These are phyloP conservation scores for Westerdykella aurantiaca DNA, from an alignment of 2,329 filamentous ascomycete species.

Conservation along the genomic window DNA sequence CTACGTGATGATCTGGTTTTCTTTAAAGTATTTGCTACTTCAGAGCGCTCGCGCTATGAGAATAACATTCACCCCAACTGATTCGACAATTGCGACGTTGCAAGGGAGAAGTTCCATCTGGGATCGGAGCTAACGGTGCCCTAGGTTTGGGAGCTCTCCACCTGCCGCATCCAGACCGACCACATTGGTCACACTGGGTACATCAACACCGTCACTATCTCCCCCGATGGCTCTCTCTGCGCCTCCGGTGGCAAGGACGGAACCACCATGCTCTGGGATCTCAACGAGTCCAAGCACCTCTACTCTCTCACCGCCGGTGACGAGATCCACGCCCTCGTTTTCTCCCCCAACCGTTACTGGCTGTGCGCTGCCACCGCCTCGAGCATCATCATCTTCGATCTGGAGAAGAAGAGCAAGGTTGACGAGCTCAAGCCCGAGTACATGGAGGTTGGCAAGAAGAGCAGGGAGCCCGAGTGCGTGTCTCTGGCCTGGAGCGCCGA, in stretches of 20 bases:
- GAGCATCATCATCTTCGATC: constrained; percentile 99
- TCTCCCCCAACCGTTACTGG: constrained; percentile 99
- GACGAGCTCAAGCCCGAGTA: constrained; percentile 99
- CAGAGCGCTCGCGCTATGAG: constrained; percentile 98
- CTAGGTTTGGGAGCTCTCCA: constrained; percentile 98
- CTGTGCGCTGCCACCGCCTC: constrained; percentile 95
- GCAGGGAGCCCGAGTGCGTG: constrained; percentile 96
- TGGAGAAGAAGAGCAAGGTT: constrained; percentile 99
- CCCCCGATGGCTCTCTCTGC: constrained; percentile 97
- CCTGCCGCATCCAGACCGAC: constrained; percentile 99
- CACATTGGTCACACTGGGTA: constrained; percentile 99
- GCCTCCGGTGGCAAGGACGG: constrained; percentile 99
- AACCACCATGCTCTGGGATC: constrained; percentile 99
- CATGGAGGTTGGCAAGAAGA: constrained; percentile 95
- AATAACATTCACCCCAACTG: constrained; percentile 92
- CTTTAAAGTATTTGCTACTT: constrained; percentile 99
- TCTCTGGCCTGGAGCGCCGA: constrained; percentile 96
- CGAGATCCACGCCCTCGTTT: constrained; percentile 99
- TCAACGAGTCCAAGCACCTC: constrained; percentile 99
- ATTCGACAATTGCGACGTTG: constrained; percentile 42
- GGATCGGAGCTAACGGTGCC: constrained; percentile 21
- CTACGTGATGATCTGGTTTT: constrained; percentile 84
- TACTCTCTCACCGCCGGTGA: constrained; percentile 99
- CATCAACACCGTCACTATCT: constrained; percentile 99
- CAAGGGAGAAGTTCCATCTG: constrained; percentile 1